phyloP scores from a whole-genome alignment of 176 grass and related monocot genomes.

The Cenchrus fungigraminus region DNA sequence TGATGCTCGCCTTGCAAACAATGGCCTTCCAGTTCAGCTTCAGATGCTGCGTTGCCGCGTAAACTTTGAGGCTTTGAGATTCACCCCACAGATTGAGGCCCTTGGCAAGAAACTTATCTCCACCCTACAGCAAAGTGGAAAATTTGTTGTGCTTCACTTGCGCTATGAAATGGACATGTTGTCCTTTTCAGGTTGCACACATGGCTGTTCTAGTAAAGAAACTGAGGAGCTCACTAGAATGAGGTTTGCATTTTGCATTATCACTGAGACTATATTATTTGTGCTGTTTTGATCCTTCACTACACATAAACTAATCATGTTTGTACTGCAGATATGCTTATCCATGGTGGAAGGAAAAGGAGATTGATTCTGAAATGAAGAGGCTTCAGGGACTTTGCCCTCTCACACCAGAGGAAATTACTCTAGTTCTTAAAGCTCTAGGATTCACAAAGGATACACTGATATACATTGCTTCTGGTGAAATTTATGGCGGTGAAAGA shows the following conservation, averaged over 20 bases:
- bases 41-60: slow-evolving; percentile 86
- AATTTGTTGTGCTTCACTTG: slow-evolving; percentile 93
- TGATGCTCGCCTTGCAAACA: slow-evolving; percentile 89
- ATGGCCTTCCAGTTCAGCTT: slow-evolving; percentile 73
- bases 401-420: slow-evolving; percentile 94
- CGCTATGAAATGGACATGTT: slow-evolving; percentile 99
- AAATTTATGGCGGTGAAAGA: slow-evolving; percentile 92
- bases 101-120: slow-evolving; percentile 86
- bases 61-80: slow-evolving; percentile 87
- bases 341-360: slow-evolving; percentile 99
- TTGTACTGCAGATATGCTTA: slow-evolving; percentile 76
- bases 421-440: slow-evolving; percentile 79
- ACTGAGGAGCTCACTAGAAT: slow-evolving; percentile 82
- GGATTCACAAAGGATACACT: slow-evolving; percentile 76
- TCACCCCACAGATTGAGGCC: slow-evolving; percentile 86
- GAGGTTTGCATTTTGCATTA: slow-evolving; percentile 57
- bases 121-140: slow-evolving; percentile 61
- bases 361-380: slow-evolving; percentile 84
- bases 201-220: slow-evolving; percentile 79
- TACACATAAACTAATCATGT: slow-evolving; percentile 5
- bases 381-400: slow-evolving; percentile 91
- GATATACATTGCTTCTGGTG: slow-evolving; percentile 97
- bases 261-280: neutral
- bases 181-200: slow-evolving; percentile 96
- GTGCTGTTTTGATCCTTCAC: slow-evolving; percentile 11